Base-by-base conservation (phyloP, 2,329 filamentous ascomycete genomes). In the Penicillium griseofulvum region DNA sequence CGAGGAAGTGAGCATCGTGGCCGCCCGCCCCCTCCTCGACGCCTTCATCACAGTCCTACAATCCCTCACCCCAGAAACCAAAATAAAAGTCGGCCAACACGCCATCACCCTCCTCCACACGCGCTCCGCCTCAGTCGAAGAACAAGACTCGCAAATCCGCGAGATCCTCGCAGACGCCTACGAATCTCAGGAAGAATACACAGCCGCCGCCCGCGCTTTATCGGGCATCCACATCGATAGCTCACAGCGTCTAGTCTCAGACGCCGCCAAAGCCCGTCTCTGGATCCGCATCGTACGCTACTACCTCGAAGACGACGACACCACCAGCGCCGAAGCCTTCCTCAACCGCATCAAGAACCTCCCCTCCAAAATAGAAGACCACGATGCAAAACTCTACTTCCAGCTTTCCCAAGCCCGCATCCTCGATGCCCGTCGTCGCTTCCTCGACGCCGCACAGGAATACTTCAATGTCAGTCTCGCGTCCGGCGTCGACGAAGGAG, bases 231-330 rank as follows among this genome's bases (percentile, higher is more conserved):
- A 91, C 33, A 86, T 97, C 44, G 93, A 99, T 70, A 88, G 85
- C 54, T 92, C 91, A 2, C 91, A 96, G 77, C 87, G 93, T 46
- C 86, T 89, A 54, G 86, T 97, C 34, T 85, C 87, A 28, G 87
- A 91, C 70, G 85, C 90, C 65, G 89, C 93, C 64, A 92, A 91
- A 75, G 90, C 91, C 9, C 81, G 82, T 52, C 84, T 94, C 52
- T 97, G 93, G 90, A 88, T 97, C 64, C 89, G 93, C 57, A 96
- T 99, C 69, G 91, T 95, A 70, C 86, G 94, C 59, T 89, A 95
- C 78, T 95, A 94, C 71, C 84, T 99, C 59, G 93, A 99, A 77
- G 90, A 92, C 45, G 93, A 96, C 71, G 92, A 97, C 76, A 88
- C 90, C 9, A 91, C 88, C 1, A 82, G 84, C 34, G 94, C 94